phyloP scores from a whole-genome alignment of 2,329 filamentous ascomycete genomes.

The Botryosphaeria agaves region DNA sequence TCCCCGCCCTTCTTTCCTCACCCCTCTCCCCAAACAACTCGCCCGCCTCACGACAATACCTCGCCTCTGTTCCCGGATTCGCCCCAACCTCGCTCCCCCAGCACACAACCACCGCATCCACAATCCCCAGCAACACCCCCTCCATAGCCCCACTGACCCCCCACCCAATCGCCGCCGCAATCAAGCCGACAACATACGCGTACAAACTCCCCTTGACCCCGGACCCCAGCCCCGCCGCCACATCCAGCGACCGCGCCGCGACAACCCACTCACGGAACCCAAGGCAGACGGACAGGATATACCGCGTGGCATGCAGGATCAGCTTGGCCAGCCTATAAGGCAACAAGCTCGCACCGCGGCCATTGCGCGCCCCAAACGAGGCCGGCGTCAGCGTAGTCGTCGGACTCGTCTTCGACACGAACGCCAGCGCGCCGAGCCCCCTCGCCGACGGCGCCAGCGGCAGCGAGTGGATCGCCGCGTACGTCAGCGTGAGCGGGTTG shows the following conservation, averaged over 20 bases:
- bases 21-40: constrained; percentile 58
- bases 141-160: constrained; percentile 44
- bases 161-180: constrained; percentile 91
- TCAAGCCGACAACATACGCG: constrained; percentile 81
- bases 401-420: constrained; percentile 55
- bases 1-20: constrained; percentile 1
- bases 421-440: constrained; percentile 64
- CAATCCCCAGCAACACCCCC: constrained; percentile 15
- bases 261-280: constrained; percentile 96
- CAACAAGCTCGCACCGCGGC: constrained; percentile 40
- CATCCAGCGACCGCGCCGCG: constrained; percentile 60
- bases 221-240: constrained; percentile 32
- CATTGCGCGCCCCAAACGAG: constrained; percentile 20
- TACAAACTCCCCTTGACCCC: constrained; percentile 61
- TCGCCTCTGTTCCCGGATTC: constrained; percentile 40
- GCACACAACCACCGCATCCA: constrained; percentile 57
- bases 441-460: constrained; percentile 61
- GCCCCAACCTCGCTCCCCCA: constrained; percentile 75
- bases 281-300: constrained; percentile 77
- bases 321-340: constrained; percentile 86
- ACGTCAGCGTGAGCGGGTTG: constrained; percentile 82
- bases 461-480: constrained; percentile 84
- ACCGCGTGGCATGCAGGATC: constrained; percentile 74
- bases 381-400: constrained; percentile 43
- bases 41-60: constrained; percentile 84